Evolutionary conservation across 352 stramenopile genomes (phyloP).

Genomic region (Phytophthora ohioensis): DNA sequence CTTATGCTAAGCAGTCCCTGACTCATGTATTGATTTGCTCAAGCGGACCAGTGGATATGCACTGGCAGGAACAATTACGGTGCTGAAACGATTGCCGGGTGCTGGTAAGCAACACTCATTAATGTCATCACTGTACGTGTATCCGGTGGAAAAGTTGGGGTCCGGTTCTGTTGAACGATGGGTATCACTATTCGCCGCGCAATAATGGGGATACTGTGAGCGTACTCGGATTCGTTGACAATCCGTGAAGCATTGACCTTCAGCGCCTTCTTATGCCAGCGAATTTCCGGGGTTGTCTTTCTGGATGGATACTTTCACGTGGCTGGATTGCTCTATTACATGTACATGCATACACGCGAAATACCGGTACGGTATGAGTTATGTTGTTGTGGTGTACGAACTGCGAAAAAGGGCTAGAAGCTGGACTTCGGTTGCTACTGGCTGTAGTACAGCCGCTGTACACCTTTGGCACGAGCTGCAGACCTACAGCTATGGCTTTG

Average conservation of each 20-base stretch:
- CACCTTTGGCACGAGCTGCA: too few species aligned
- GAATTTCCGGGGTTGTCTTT: too few species aligned
- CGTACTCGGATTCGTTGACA: constrained; percentile 22
- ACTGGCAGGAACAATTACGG: constrained; percentile 19
- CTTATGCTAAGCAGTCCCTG: too few species aligned
- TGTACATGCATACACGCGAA: too few species aligned
- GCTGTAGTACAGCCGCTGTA: too few species aligned
- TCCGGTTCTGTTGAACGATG: constrained; percentile 24
- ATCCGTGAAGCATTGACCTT: constrained; percentile 27
- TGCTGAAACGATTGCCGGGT: constrained; percentile 22
- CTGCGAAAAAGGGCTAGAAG: too few species aligned
- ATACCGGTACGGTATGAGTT: too few species aligned
- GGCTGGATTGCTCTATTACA: too few species aligned
- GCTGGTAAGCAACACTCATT: constrained; percentile 30
- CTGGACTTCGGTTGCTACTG: too few species aligned
- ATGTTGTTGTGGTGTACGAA: too few species aligned
- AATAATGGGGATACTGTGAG: constrained; percentile 21
- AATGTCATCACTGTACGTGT: constrained; percentile 25
- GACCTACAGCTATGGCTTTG: too few species aligned
- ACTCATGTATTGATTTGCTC: constrained; percentile 10
- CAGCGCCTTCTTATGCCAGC: constrained; percentile 19
- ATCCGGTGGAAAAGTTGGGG: constrained; percentile 14
- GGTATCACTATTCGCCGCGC: constrained; percentile 19
- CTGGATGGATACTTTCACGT: too few species aligned
- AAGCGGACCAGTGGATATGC: constrained; percentile 25